A percentile compares a stretch with the other conserved stretches of the same genome.
Conservation (phyloP, 192 early-diverging fungal genomes). For the Geosiphon pyriformis region DNA sequence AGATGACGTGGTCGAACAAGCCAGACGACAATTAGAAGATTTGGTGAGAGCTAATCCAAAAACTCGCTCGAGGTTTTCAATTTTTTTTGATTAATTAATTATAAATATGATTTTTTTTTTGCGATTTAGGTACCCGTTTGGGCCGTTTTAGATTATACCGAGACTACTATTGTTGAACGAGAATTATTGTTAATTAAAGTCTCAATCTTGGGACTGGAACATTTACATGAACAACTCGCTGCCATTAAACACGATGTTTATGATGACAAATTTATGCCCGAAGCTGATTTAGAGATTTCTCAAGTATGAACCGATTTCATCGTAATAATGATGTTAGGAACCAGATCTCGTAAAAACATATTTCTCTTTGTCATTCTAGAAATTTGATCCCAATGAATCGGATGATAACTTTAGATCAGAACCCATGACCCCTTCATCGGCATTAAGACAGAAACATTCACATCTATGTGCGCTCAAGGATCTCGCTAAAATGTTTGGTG, state of each 20-base stretch:
- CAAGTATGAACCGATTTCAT: too few relatives aligned
- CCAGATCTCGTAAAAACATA: too few relatives aligned
- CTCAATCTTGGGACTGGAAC: conserved; percentile 68
- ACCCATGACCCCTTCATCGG: conserved; percentile 37
- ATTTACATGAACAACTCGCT: conserved; percentile 50
- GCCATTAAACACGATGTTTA: conserved; percentile 32
- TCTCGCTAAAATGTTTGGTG: conserved; percentile 80
- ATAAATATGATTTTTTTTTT: conserved; percentile 11
- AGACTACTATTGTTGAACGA: conserved; percentile 81
- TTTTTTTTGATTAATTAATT: too few relatives aligned
- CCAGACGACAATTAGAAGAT: conserved; percentile 90
- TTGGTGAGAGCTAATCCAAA: too few relatives aligned
- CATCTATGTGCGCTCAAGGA: conserved; percentile 78
- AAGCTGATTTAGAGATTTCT: conserved; percentile 15
- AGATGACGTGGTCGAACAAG: conserved; percentile 81
- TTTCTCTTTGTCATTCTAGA: too few relatives aligned
- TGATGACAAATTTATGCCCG: conserved; percentile 32
- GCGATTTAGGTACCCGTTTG: conserved; percentile 84
- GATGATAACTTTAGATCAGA: conserved; percentile 30
- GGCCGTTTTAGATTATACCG: conserved; percentile 96
- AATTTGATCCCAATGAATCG: neutral
- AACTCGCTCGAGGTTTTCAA: too few relatives aligned
- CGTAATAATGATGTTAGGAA: too few relatives aligned
- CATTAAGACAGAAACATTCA: conserved; percentile 46
- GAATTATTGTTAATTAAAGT: conserved; percentile 94